Evolutionary conservation across 2,329 filamentous ascomycete species (phyloP).

Genomic region (Alternaria hordeiaustralica): DNA sequence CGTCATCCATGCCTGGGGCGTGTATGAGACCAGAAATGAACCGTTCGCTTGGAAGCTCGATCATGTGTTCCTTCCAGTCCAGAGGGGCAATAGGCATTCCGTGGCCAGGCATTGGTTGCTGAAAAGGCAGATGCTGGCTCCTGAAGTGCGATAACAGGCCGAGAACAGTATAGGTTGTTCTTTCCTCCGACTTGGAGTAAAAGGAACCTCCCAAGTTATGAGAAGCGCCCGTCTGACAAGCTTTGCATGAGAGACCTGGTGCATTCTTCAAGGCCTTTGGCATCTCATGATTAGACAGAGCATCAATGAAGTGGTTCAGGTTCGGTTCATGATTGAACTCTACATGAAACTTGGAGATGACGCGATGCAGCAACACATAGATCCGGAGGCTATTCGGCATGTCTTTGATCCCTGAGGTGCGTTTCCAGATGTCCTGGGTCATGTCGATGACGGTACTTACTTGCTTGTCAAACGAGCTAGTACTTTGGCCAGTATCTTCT

Average conservation of each 20-base stretch:
- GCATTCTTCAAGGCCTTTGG: slow-evolving; percentile 54
- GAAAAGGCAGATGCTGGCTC: slow-evolving; percentile 58
- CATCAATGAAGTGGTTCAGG: slow-evolving; percentile 62
- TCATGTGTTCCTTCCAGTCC: slow-evolving; percentile 68
- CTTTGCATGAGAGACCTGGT: slow-evolving; percentile 53
- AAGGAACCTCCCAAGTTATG: slow-evolving; percentile 37
- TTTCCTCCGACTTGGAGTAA: slow-evolving; percentile 48
- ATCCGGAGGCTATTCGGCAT: slow-evolving; percentile 68
- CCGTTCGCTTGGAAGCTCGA: slow-evolving; percentile 62
- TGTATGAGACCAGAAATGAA: slow-evolving; percentile 58
- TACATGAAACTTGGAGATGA: slow-evolving; percentile 63
- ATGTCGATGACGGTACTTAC: slow-evolving; percentile 53
- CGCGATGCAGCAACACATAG: slow-evolving; percentile 68
- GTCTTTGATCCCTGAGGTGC: slow-evolving; percentile 64
- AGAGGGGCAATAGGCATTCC: slow-evolving; percentile 34
- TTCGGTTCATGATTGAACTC: slow-evolving; percentile 64
- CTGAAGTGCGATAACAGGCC: slow-evolving; percentile 67
- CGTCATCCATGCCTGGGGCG: slow-evolving; percentile 63
- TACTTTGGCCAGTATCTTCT: slow-evolving; percentile 38
- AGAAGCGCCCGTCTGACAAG: slow-evolving; percentile 42
- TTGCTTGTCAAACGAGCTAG: slow-evolving; percentile 48
- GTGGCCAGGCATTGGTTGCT: slow-evolving; percentile 27
- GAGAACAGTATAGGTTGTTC: slow-evolving; percentile 54
- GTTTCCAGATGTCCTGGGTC: slow-evolving; percentile 69
- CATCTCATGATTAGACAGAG: slow-evolving; percentile 50